Evolutionary conservation across 805 yeast genomes (phyloP), one percentile per base, ranked within the genome.

Genomic region (Candida vaughaniae): DNA sequence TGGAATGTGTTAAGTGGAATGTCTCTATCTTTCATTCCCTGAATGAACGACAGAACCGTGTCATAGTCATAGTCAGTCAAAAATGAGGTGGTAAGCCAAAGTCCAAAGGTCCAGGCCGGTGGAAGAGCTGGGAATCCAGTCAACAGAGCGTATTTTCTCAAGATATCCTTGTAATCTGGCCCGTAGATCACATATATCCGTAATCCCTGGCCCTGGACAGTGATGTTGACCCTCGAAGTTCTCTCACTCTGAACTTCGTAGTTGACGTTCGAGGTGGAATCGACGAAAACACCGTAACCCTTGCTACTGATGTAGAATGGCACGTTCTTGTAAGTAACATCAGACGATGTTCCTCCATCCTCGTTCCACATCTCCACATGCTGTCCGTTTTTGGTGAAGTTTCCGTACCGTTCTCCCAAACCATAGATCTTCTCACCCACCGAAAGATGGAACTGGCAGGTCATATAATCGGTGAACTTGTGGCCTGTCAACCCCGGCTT

Each of bases 71-170:
- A 62, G 36, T 54, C 50, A n/a, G 68, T 62, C 18, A 68, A 60
- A 46, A 62, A 62, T n/a, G 62, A 53, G 2, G 68, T 62, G n/a
- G 64, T 58, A 23, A 62, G 49, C 68, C 68, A 62, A 19, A 62
- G 48, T 6, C 68, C 68, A 41, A 62, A 62, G 4, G 65, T 55
- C 65, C 64, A 62, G 3, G 60, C 49, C 6, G 68, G 68, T 6
- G 68, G 68, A 35, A 62, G 47, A 4, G 64, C 60, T 16, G 68
- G 68, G 26, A 42, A 43, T 5, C 68, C 68, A 10, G 68, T 62
- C 26, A 62, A 49, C 16, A 31, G 28, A 15, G 57, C 50, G 44
- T 61, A 62, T 31, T 51, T 48, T 6, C 38, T 31, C 30, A 62
- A 49, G 26, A 62, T 49, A 7, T 51, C 48, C 45, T 62, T 62